These are phyloP conservation scores for Hippophae gyantsensis DNA, from an alignment of 306 rosid genomes.

Conservation along the genomic window DNA sequence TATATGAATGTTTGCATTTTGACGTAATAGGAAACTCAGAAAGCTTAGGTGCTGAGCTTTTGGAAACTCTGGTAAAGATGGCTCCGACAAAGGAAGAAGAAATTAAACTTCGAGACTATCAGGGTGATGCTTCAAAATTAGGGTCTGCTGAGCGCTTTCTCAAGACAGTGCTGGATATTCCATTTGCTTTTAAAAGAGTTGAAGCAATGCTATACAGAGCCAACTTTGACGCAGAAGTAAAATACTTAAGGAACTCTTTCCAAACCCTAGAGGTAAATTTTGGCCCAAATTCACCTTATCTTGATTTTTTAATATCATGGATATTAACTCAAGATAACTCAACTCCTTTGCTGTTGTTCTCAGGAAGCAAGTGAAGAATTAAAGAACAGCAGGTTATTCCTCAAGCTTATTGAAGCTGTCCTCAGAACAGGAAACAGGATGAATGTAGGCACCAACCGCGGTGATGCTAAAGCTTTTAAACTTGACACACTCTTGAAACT, in stretches of 20 bases:
- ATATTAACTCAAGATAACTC: constrained; percentile 20
- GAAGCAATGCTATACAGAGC: constrained; percentile 99
- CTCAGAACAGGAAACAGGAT: constrained; percentile 97
- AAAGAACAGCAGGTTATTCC: constrained; percentile 78
- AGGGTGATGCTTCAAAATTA: constrained; percentile 69
- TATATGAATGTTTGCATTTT: constrained; percentile 16
- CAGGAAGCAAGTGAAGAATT: constrained; percentile 91
- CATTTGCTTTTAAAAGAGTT: constrained; percentile 85
- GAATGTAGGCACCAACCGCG: constrained; percentile 95
- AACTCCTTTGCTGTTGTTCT: constrained; percentile 14
- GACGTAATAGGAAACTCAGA: constrained; percentile 70
- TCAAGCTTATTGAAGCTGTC: constrained; percentile 96
- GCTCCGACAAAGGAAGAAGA: constrained; percentile 99
- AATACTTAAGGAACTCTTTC: constrained; percentile 75
- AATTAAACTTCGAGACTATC: constrained; percentile 66
- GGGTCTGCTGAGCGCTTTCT: constrained; percentile 96
- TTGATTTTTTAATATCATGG: constrained; percentile 16
- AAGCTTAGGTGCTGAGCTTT: constrained; percentile 83
- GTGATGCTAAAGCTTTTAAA: constrained; percentile 92
- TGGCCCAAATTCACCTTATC: constrained; percentile 2
- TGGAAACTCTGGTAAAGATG: constrained; percentile 98
- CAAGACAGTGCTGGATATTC: constrained; percentile 79
- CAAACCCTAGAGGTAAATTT: constrained; percentile 73
- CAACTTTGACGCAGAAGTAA: constrained; percentile 85
- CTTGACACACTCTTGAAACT: constrained; percentile 87